Evolutionary conservation across 805 yeast species (phyloP).

Genomic region (Candida fluviatilis): DNA sequence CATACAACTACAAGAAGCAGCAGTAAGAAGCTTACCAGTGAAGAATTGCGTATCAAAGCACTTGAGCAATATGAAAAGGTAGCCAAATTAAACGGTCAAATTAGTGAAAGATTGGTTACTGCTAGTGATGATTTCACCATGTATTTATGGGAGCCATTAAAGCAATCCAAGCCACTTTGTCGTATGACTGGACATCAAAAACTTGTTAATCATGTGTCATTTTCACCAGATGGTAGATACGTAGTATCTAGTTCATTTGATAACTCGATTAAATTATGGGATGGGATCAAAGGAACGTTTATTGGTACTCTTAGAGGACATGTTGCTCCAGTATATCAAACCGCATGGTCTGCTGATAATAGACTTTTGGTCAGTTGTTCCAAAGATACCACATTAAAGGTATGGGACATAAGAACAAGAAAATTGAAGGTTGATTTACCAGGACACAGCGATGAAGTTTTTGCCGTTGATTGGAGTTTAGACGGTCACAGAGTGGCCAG

Average conservation of each 20-base stretch:
- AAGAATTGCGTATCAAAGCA: constrained; percentile 47
- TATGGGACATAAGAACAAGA: constrained; percentile 89
- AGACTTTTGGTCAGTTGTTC: constrained; percentile 89
- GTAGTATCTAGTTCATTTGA: constrained; percentile 93
- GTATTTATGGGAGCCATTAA: constrained; percentile 93
- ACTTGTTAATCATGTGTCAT: constrained; percentile 90
- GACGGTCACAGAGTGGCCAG: constrained; percentile 94
- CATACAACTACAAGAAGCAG: constrained; percentile 48
- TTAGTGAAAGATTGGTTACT: constrained; percentile 78
- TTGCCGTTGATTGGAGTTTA: constrained; percentile 96
- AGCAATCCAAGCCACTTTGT: constrained; percentile 74
- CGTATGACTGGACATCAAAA: constrained; percentile 98
- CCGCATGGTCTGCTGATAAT: constrained; percentile 96
- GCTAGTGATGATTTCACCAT: constrained; percentile 97
- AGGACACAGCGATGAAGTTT: constrained; percentile 94
- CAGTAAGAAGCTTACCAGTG: constrained; percentile 16
- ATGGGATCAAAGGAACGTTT: constrained; percentile 87
- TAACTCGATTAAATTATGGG: constrained; percentile 94
- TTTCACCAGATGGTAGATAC: constrained; percentile 91
- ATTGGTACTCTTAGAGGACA: constrained; percentile 91
- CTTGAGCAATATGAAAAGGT: constrained; percentile 56
- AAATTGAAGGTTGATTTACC: constrained; percentile 88
- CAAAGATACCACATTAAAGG: constrained; percentile 92
- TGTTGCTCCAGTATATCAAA: constrained; percentile 96
- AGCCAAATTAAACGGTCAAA: constrained; percentile 52